phyloP scores from a whole-genome alignment of 169 alveolate species.

The Hepatocystis sp. region DNA sequence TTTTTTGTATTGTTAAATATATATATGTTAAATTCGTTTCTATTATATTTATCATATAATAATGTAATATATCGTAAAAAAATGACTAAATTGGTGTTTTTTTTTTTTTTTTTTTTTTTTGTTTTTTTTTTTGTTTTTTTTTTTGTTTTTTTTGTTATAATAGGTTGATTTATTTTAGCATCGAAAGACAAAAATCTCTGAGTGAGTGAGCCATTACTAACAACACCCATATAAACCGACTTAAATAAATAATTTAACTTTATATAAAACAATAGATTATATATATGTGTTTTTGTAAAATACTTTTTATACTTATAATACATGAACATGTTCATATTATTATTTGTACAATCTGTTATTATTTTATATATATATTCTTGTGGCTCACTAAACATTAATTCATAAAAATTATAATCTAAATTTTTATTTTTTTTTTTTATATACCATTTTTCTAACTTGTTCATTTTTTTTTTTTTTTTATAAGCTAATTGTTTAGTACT shows the following conservation, averaged over 20 bases:
- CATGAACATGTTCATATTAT: slow-evolving; percentile 18
- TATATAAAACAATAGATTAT: slow-evolving; percentile 22
- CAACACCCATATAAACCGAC: too few relatives aligned
- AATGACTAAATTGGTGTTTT: too few relatives aligned
- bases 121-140: too few relatives aligned
- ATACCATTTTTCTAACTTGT: not conserved
- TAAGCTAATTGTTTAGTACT: too few relatives aligned
- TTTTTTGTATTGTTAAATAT: slow-evolving; percentile 7
- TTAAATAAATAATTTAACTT: slow-evolving; percentile 8
- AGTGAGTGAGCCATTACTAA: too few relatives aligned
- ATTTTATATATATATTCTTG: slow-evolving; percentile 60
- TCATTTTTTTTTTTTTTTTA: too few relatives aligned
- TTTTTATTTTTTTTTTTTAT: not conserved
- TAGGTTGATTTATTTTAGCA: too few relatives aligned
- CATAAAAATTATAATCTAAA: slow-evolving; percentile 19
- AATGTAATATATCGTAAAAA: slow-evolving; percentile 16
- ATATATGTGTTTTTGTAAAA: slow-evolving; percentile 12
- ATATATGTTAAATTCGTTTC: slow-evolving; percentile 34
- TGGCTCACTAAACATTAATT: slow-evolving; percentile 21
- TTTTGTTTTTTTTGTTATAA: too few relatives aligned
- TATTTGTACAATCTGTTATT: slow-evolving; percentile 10
- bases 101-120: too few relatives aligned
- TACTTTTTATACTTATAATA: slow-evolving; percentile 29
- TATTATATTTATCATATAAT: slow-evolving; percentile 14
- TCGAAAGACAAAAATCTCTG: too few relatives aligned